Base-by-base conservation (phyloP, 164 flowering plant genomes). In the Sextonia rubra region DNA sequence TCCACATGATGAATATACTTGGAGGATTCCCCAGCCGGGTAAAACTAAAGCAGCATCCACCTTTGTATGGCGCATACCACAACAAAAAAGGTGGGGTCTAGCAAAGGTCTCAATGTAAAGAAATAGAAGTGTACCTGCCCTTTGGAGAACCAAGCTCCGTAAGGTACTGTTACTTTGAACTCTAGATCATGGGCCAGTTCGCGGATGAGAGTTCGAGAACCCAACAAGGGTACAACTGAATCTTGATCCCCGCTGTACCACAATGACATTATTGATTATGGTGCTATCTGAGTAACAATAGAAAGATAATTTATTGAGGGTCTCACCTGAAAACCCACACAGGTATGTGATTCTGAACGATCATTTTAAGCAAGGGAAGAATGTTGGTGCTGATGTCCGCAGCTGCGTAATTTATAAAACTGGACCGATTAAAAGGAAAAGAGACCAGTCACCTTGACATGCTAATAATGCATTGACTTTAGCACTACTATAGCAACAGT, bases 211-310 rank as follows among this genome's bases (percentile, higher is more conserved):
- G 98, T 90, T n/a, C 98, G 82, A 0, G 97, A 86, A 1, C 99
- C 97, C 77, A 93, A 73, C 22, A 96, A 73, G 4, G 99, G 98
- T 12, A 93, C 91, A 26, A 91, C 97, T 58, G 97, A 90, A 81
- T 93, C 99, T 84, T 96, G 97, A 77, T 96, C 99, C 20, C 98
- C 99, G 69, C 99, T 96, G 77, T 74, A 84, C 58, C 75, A 49
- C n/a, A 23, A 11, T n/a, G 78, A 71, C 37, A 20, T 23, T 15
- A 66, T 15, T 9, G 22, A 71, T 72, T n/a, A 49, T 20, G 18
- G 8, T 11, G 37, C n/a, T 64, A 27, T 17, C 30, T 27, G 15
- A 52, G 9, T 30, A 20, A 61, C 5, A 58, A 62, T 25, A 3
- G 15, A 18, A 58, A 8, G 26, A 47, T 49, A 17, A 5, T 56